Conservation (phyloP, 2,329 filamentous ascomycete species). For the Ilyonectria mors-panacis region DNA sequence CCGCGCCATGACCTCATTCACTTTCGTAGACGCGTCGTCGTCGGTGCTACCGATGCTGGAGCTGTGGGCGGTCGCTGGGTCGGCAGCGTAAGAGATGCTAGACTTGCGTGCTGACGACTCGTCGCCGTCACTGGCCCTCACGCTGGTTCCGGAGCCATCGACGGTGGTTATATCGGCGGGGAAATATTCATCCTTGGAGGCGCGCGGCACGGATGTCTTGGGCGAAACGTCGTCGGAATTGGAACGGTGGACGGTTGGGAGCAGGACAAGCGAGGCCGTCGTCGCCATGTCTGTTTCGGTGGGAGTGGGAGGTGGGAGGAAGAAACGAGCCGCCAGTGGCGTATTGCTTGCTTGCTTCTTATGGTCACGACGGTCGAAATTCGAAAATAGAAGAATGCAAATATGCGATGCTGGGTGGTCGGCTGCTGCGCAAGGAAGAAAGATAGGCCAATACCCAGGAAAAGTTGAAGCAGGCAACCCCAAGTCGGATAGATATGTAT, state of each 20-base stretch:
- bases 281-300: conserved; percentile 40
- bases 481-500: conserved; percentile 13
- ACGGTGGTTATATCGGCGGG: conserved; percentile 40
- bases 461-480: conserved; percentile 3
- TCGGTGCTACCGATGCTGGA: conserved; percentile 46
- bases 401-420: conserved; percentile 11
- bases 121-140: conserved; percentile 47
- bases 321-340: conserved; percentile 13
- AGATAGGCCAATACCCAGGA: conserved; percentile 11
- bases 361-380: conserved; percentile 12
- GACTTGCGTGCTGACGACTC: conserved; percentile 52
- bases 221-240: conserved; percentile 63
- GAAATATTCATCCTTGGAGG: conserved; percentile 48
- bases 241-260: conserved; percentile 50
- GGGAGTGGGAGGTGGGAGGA: conserved; percentile 9
- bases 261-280: conserved; percentile 43
- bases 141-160: conserved; percentile 45
- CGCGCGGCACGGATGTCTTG: conserved; percentile 48
- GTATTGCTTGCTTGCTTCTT: conserved; percentile 24
- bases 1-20: conserved; percentile 53
- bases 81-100: conserved; percentile 54
- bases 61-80: conserved; percentile 48
- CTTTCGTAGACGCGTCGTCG: conserved; percentile 39
- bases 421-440: conserved; percentile 23
- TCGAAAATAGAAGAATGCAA: not conserved